A percentile compares a stretch with the other conserved stretches of the same genome.
phyloP scores from a whole-genome alignment of 73 alveolate genomes.

The Paramecium primaurelia region DNA sequence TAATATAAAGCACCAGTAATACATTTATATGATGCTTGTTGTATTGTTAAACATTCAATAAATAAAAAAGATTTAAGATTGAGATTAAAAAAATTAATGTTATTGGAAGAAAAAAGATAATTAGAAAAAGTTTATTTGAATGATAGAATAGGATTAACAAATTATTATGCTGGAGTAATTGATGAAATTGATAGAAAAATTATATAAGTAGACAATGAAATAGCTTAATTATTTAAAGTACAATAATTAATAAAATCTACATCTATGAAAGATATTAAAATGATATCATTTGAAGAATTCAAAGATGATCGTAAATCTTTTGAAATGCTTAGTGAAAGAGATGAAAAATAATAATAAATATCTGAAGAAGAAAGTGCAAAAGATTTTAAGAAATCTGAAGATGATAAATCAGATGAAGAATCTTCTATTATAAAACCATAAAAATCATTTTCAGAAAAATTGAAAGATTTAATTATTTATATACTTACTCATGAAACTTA shows the following conservation, averaged over 20 bases:
- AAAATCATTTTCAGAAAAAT: background rate
- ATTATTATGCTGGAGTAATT: background rate
- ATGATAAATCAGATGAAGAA: background rate
- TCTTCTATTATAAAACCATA: background rate
- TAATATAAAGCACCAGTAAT: background rate
- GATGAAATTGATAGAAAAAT: background rate
- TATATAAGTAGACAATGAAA: background rate
- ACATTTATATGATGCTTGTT: slow-evolving; percentile 28
- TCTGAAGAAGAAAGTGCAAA: background rate
- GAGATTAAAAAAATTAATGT: background rate
- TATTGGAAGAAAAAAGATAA: background rate
- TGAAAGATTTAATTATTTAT: background rate
- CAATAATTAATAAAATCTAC: background rate
- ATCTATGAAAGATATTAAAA: background rate
- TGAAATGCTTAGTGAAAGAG: background rate
- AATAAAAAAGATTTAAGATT: background rate
- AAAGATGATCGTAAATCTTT: background rate
- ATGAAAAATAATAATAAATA: background rate
- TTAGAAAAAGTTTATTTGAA: background rate
- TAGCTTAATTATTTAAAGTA: background rate
- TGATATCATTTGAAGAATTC: background rate
- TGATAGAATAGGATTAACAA: background rate
- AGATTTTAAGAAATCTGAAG: background rate
- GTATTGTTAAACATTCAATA: background rate
- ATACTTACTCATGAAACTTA: slow-evolving; percentile 30